Evolutionary conservation across 2,329 filamentous ascomycete genomes (phyloP).

Genomic region (Lasiodiplodia hormozganensis): DNA sequence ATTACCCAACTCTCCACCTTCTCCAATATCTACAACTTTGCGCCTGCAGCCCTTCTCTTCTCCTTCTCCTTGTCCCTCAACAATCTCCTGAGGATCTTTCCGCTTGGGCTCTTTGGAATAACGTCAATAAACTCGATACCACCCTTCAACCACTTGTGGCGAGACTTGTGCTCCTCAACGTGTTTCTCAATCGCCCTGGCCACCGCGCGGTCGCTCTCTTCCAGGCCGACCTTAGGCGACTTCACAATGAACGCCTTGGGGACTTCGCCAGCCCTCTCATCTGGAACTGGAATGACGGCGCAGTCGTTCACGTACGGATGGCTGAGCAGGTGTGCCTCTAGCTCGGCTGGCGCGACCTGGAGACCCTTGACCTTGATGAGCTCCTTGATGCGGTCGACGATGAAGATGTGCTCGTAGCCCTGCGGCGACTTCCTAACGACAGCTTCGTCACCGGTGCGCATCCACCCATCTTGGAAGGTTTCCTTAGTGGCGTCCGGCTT

Average conservation of each 20-base stretch:
- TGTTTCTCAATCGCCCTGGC: conserved; percentile 62
- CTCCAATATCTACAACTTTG: conserved; percentile 64
- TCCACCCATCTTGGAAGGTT: conserved; percentile 79
- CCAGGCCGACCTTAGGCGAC: conserved; percentile 57
- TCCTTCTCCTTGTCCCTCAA: conserved; percentile 78
- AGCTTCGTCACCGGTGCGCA: conserved; percentile 86
- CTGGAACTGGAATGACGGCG: conserved; percentile 77
- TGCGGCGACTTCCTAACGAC: conserved; percentile 67
- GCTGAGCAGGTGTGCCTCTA: conserved; percentile 79
- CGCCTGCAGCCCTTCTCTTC: conserved; percentile 66
- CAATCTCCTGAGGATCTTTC: conserved; percentile 68
- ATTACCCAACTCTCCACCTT: background rate
- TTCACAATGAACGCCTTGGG: conserved; percentile 71
- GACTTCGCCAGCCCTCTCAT: conserved; percentile 66
- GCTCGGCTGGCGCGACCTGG: conserved; percentile 83
- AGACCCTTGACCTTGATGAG: conserved; percentile 81
- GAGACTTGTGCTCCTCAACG: conserved; percentile 67
- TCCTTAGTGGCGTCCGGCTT: conserved; percentile 83
- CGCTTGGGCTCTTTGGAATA: conserved; percentile 68
- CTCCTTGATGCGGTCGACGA: conserved; percentile 83
- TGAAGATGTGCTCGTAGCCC: conserved; percentile 81
- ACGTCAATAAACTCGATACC: conserved; percentile 58
- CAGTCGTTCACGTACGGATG: conserved; percentile 79
- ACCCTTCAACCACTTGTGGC: conserved; percentile 68
- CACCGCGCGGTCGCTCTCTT: conserved; percentile 59